These are phyloP conservation scores for Ploettnerulaceae sp. DNA, from an alignment of 2,329 filamentous ascomycete species.

Conservation along the genomic window DNA sequence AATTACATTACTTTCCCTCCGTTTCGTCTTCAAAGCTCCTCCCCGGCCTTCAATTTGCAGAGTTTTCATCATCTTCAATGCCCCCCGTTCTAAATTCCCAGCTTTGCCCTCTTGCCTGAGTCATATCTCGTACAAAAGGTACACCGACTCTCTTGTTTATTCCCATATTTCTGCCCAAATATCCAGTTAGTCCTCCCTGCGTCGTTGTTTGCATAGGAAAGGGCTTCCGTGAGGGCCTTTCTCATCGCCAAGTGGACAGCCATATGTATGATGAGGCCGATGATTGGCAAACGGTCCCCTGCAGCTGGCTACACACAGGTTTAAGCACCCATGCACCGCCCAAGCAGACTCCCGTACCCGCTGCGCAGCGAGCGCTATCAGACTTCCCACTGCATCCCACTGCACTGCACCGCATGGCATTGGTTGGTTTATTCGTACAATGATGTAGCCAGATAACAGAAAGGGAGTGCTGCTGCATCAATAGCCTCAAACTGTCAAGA, in stretches of 20 bases:
- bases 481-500: too few species aligned
- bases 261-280: neutral
- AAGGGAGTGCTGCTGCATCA: neutral
- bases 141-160: conserved; percentile 4
- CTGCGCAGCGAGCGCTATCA: neutral
- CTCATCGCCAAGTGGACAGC: conserved; percentile 1
- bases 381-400: too few species aligned
- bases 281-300: conserved; percentile 1
- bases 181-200: neutral
- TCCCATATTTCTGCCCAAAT: neutral
- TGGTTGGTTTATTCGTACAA: too few species aligned
- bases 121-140: neutral
- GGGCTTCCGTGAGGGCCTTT: neutral
- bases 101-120: neutral
- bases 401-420: too few species aligned
- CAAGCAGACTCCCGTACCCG: neutral
- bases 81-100: neutral
- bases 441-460: too few species aligned
- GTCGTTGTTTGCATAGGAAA: neutral
- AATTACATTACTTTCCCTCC: too few species aligned
- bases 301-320: conserved; percentile 1
- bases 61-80: conserved; percentile 20
- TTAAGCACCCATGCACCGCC: conserved; percentile 2
- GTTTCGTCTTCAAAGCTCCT: conserved; percentile 12
- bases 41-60: conserved; percentile 23